phyloP scores from a whole-genome alignment of 1,284 basidiomycete species.

The Pholiota adiposa region DNA sequence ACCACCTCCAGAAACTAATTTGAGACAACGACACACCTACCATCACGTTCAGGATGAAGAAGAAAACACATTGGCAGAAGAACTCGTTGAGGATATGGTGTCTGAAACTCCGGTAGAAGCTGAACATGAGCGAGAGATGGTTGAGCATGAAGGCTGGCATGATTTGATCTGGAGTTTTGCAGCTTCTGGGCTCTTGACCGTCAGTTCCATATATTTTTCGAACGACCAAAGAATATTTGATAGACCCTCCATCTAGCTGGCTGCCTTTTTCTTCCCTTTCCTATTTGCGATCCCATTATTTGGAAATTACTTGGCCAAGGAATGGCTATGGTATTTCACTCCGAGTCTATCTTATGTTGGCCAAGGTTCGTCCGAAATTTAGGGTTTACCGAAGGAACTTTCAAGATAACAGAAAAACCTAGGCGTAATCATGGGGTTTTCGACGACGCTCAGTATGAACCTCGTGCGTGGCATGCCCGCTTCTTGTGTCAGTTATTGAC shows the following conservation, averaged over 20 bases:
- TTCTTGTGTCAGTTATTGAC: slow-evolving; percentile 2
- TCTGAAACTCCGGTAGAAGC: slow-evolving; percentile 29
- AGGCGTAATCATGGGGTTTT: slow-evolving; percentile 98
- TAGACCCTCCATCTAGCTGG: slow-evolving; percentile 49
- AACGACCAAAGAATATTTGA: slow-evolving; percentile 6
- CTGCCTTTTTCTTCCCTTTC: slow-evolving; percentile 86
- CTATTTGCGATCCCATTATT: slow-evolving; percentile 92
- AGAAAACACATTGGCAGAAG: slow-evolving; percentile 18
- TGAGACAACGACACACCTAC: slow-evolving; percentile 63
- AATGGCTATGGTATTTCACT: slow-evolving; percentile 96
- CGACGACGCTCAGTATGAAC: slow-evolving; percentile 94
- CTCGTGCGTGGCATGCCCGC: slow-evolving; percentile 49
- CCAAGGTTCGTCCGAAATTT: slow-evolving; percentile 59
- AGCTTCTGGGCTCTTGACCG: slow-evolving; percentile 74
- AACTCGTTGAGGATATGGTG: slow-evolving; percentile 11
- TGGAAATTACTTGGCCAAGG: slow-evolving; percentile 81
- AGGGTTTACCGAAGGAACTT: not conserved
- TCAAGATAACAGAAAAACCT: not conserved
- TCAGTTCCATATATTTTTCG: slow-evolving; percentile 39
- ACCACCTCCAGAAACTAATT: slow-evolving; percentile 61
- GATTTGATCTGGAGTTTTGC: slow-evolving; percentile 78
- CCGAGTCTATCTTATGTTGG: slow-evolving; percentile 92
- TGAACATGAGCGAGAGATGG: slow-evolving; percentile 41
- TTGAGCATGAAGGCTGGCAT: slow-evolving; percentile 71
- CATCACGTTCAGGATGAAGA: slow-evolving; percentile 36